Evolutionary conservation across 2,329 filamentous ascomycete species (phyloP).

Genomic region (Arthrobotrys sphaeroides): DNA sequence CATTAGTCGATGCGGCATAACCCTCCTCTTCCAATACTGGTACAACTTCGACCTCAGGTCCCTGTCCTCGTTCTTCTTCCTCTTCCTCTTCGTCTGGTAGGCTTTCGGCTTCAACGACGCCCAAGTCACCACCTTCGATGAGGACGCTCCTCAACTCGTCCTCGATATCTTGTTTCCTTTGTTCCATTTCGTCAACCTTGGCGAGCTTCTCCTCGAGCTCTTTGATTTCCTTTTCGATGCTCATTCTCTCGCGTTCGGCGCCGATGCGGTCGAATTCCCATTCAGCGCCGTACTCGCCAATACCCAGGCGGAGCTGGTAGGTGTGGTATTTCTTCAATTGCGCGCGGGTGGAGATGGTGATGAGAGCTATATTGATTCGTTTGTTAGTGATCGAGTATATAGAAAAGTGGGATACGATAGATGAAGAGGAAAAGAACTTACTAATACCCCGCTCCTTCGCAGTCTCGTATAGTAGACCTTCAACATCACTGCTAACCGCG

Average conservation of each 20-base stretch:
- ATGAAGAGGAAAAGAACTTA: constrained; percentile 65
- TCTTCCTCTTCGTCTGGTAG: constrained; percentile 17
- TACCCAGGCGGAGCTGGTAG: constrained; percentile 84
- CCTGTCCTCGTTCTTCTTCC: constrained; percentile 7
- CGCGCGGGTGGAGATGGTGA: constrained; percentile 93
- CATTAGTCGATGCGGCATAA: constrained; percentile 44
- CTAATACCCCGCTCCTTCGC: constrained; percentile 94
- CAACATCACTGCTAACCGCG: constrained; percentile 92
- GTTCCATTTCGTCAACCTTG: constrained; percentile 85
- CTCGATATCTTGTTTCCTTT: constrained; percentile 81
- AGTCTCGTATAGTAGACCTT: constrained; percentile 89
- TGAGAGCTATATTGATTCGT: constrained; percentile 70
- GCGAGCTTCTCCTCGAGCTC: constrained; percentile 82
- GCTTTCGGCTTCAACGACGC: constrained; percentile 21
- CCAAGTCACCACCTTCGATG: constrained; percentile 62
- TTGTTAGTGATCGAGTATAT: not conserved
- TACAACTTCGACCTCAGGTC: constrained; percentile 45
- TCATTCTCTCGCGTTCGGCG: constrained; percentile 89
- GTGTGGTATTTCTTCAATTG: constrained; percentile 96
- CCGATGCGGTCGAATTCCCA: constrained; percentile 96
- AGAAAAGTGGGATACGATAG: constrained; percentile 38
- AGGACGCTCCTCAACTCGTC: constrained; percentile 75
- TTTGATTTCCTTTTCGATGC: constrained; percentile 87
- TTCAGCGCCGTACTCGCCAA: constrained; percentile 80
- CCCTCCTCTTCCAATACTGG: constrained; percentile 42